Evolutionary conservation across 768 basidiomycete genomes (phyloP).

Genomic region (Lactifluus subvellereus): DNA sequence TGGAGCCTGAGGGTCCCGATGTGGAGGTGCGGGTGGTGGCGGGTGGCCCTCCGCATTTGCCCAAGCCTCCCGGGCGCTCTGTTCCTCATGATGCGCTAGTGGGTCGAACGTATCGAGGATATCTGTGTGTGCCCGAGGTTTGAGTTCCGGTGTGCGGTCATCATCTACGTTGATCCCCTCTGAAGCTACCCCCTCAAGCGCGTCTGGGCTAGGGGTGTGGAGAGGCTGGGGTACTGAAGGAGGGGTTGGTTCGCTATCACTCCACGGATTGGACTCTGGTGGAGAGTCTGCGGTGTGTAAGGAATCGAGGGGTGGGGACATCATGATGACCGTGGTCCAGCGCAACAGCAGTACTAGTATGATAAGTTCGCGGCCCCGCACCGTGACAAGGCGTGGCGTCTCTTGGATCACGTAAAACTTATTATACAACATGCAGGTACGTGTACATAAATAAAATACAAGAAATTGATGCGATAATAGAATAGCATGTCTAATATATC

Average conservation of each 20-base stretch:
- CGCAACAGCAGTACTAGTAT: background rate
- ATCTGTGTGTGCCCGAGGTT: slow-evolving; percentile 15
- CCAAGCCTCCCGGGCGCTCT: slow-evolving; percentile 62
- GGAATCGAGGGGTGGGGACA: background rate
- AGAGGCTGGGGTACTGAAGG: background rate
- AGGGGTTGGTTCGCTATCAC: slow-evolving; percentile 6
- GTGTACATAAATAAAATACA: background rate
- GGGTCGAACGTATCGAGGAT: slow-evolving; percentile 67
- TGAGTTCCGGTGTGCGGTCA: background rate
- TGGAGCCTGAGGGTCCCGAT: background rate
- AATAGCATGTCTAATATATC: background rate
- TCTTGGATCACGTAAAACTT: slow-evolving; percentile 7
- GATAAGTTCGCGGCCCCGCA: too few relatives aligned
- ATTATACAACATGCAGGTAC: background rate
- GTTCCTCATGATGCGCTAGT: slow-evolving; percentile 49
- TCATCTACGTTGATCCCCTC: slow-evolving; percentile 5
- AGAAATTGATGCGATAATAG: background rate
- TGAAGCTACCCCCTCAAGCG: background rate
- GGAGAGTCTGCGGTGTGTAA: background rate
- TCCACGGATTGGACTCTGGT: slow-evolving; percentile 16
- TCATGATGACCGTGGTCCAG: background rate
- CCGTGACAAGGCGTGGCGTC: background rate
- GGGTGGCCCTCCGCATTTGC: slow-evolving; percentile 55
- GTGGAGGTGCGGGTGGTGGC: slow-evolving; percentile 42
- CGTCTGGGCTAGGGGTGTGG: slow-evolving; percentile 2